Evolutionary conservation across 768 basidiomycete species (phyloP), one percentile per base, ranked within the genome.

Genomic region (Rhodocollybia butyracea): DNA sequence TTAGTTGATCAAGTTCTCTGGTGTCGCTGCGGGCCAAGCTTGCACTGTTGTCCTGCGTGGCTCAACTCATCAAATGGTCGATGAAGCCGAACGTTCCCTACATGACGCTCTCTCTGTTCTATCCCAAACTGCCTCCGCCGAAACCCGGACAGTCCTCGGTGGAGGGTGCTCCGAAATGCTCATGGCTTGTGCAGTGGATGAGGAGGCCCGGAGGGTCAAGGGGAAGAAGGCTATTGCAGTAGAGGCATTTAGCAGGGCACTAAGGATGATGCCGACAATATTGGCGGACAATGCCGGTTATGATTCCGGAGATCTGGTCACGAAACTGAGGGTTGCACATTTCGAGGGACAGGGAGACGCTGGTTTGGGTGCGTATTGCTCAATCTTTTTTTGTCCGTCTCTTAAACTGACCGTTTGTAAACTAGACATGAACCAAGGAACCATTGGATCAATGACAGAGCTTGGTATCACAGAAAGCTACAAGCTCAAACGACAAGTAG

Each of bases 101-200:
- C 97, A 98, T 66, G 97, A 99, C 61, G 97, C 97, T 3, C 86
- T 99, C 10, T 96, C 94, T 0, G 97, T 99, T 3, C 80, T 99
- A 15, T 96, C 95, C 15, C 97, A 99, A 66, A 98, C 96, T 0
- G 94, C 97, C 59, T n/a, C n/a, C n/a, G 95, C 93, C 74, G 97
- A 99, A 77, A 96, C 96, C 2, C 82, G 97, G 36, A 82, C 92
- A 2, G 90, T 93, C 2, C 86, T 98, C 27, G 97, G 97, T 3
- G 97, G 97, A 46, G 97, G 97, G 29, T 99, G 97, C 70, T 86
- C 94, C 2, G 97, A 99, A 76, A 98, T 97, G 94, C 69, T 94
- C 62, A 99, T 99, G 97, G 87, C 86, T 63, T 92, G 90, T 62
- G 89, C 91, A 1, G 91, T 95, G 10, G 97, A 99, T 39, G 92